Base-by-base conservation (phyloP, 2,329 filamentous ascomycete species). In the Fusarium stilboides region DNA sequence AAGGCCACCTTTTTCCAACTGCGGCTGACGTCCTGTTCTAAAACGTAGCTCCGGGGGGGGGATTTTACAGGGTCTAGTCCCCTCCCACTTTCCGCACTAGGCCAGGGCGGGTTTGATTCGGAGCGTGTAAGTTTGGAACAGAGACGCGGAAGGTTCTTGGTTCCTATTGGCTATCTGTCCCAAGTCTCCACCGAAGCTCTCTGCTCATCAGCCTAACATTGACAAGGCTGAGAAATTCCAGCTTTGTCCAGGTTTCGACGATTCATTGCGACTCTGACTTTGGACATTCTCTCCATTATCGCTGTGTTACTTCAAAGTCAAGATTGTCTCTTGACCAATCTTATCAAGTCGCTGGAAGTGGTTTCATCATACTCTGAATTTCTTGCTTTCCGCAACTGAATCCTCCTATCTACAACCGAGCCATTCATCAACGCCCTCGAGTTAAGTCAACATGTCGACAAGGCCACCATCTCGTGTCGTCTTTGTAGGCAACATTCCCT, bases 401-500 rank as follows among this genome's bases (percentile, higher is more conserved):
- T 26, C 22, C 22, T 37, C 14, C 8, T 31, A 17, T 28, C 33
- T 33, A 22, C 22, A 40, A 24, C 26, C 49, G 8, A 43, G 19
- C 36, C 19, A 31, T n/a, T 24, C 45, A 37, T 45, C 26, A 33
- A 34, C 50, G 28, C 43, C 47, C 17, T 28, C 43, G 24, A 28
- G 28, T 28, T 43, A 28, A 28, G 28, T 47, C 45, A 59, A 54
- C 40, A 94, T 88, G 91, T 93, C 86, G 78, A 88, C 87, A 74
- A 93, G 93, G 81, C 91, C 90, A 77, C 91, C 89, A 14, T 93
- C 92, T 17, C 88, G 91, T 66, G 91, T 94, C 28, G 91, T 95
- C 64, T 96, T 96, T 78, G 92, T 95, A 61, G 93, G 92, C 70
- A 94, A 95, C 76, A 94, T 94, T 72, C 90, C 91, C n/a, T 94